These are phyloP conservation scores for Leccinellum luteum DNA, from an alignment of 768 basidiomycete genomes.

Conservation along the genomic window DNA sequence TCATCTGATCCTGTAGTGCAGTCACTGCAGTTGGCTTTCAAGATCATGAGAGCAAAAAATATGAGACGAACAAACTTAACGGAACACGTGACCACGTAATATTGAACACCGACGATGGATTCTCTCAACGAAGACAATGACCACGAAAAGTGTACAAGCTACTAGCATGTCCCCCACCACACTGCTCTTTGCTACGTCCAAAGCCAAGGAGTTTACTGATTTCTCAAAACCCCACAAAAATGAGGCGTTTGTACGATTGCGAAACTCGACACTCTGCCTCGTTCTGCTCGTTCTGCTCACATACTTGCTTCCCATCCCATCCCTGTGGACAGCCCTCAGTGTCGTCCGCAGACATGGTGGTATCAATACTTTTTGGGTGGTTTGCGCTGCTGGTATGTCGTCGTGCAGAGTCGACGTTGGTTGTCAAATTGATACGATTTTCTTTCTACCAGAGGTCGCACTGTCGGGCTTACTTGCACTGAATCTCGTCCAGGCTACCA, in stretches of 20 bases:
- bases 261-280: constrained; percentile 36
- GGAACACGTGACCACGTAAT: background rate
- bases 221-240: constrained; percentile 35
- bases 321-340: constrained; percentile 34
- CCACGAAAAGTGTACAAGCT: constrained; percentile 1
- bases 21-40: too few relatives aligned
- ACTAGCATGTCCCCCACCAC: constrained; percentile 22
- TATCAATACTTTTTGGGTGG: constrained; percentile 14
- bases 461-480: constrained; percentile 30
- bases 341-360: constrained; percentile 25
- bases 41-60: too few relatives aligned
- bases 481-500: constrained; percentile 35
- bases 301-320: constrained; percentile 37
- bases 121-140: constrained; percentile 8
- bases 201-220: constrained; percentile 18
- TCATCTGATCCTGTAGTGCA: too few relatives aligned
- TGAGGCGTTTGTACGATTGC: constrained; percentile 39
- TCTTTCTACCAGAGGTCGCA: constrained; percentile 26
- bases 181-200: constrained; percentile 22
- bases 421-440: background rate
- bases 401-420: background rate
- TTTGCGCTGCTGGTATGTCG: constrained; percentile 33
- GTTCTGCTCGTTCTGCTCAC: constrained; percentile 34
- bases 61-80: too few relatives aligned
- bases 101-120: background rate